Percentiles rank a stretch among this genome's conserved stretches.
phyloP scores from a whole-genome alignment of 2,329 filamentous ascomycete species.

The Fusarium napiforme region DNA sequence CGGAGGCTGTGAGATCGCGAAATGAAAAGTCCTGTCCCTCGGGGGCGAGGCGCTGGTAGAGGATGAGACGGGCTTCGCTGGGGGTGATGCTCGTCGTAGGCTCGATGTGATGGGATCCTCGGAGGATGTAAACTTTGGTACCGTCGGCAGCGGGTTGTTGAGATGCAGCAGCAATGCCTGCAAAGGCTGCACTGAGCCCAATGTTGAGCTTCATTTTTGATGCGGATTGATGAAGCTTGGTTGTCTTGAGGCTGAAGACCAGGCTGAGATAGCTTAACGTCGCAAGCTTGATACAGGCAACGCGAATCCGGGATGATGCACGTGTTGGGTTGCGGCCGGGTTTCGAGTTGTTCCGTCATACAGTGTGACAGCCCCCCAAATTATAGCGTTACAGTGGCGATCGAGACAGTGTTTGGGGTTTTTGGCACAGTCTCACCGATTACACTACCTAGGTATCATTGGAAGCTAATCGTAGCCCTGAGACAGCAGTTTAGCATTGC shows the following conservation, averaged over 20 bases:
- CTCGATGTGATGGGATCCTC: conserved; percentile 44
- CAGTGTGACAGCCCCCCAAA: conserved; percentile 22
- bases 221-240: conserved; percentile 47
- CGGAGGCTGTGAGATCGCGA: conserved; percentile 56
- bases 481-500: conserved; percentile 13
- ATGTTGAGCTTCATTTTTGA: conserved; percentile 57
- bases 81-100: conserved; percentile 59
- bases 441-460: background rate
- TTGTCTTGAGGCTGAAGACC: conserved; percentile 35
- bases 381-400: background rate
- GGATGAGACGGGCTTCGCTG: conserved; percentile 66
- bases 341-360: conserved; percentile 46
- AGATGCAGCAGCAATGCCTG: conserved; percentile 53
- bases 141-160: conserved; percentile 57
- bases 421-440: background rate
- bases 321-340: conserved; percentile 43
- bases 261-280: conserved; percentile 48
- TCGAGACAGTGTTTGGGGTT: background rate
- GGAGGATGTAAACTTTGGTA: conserved; percentile 67
- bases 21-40: conserved; percentile 60
- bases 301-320: conserved; percentile 40
- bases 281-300: conserved; percentile 45
- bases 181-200: conserved; percentile 54
- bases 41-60: conserved; percentile 66
- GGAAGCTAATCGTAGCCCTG: background rate